Evolutionary conservation across 2,329 filamentous ascomycete genomes (phyloP), one percentile per base, ranked within the genome.

Genomic region (Chaetoscypha palmicola): DNA sequence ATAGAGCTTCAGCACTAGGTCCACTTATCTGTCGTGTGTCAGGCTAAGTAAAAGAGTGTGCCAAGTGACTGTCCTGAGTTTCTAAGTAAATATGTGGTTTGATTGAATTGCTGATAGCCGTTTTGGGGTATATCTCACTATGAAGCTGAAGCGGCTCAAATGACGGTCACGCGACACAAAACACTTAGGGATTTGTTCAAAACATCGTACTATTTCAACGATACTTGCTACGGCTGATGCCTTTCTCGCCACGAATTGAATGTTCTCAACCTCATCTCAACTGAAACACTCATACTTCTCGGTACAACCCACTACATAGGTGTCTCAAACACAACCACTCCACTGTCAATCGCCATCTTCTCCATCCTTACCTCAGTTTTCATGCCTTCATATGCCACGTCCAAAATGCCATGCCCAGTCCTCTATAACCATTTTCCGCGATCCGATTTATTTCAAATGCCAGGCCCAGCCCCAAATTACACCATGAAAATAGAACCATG

Each of bases 201-300:
- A 34, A 34, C 32, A 34, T 34, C 32, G 32, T 19, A 16, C 32
- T 34, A 34, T 34, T 34, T 34, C 16, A 34, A 34, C 32, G 19
- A 16, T 19, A 9, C 32, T 17, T 19, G 19, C 17, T 34, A 2
- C 14, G 32, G 24, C 24, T 28, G n/a, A n/a, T n/a, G n/a, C n/a
- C n/a, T n/a, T n/a, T n/a, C n/a, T n/a, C n/a, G n/a, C n/a, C n/a
- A n/a, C n/a, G n/a, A n/a, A n/a, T n/a, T n/a, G n/a, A n/a, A n/a
- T n/a, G n/a, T n/a, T n/a, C n/a, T n/a, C n/a, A n/a, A n/a, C n/a
- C n/a, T n/a, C n/a, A n/a, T n/a, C n/a, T n/a, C n/a, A n/a, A n/a
- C 24, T 28, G 7, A 7, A 28, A 7, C 24, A 28, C 7, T 12
- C 24, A 28, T 12, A 28, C 7, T 28, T n/a, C n/a, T n/a, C n/a